phyloP scores from a whole-genome alignment of 371 early-diverging fungal species.

The Coemansia sp. region DNA sequence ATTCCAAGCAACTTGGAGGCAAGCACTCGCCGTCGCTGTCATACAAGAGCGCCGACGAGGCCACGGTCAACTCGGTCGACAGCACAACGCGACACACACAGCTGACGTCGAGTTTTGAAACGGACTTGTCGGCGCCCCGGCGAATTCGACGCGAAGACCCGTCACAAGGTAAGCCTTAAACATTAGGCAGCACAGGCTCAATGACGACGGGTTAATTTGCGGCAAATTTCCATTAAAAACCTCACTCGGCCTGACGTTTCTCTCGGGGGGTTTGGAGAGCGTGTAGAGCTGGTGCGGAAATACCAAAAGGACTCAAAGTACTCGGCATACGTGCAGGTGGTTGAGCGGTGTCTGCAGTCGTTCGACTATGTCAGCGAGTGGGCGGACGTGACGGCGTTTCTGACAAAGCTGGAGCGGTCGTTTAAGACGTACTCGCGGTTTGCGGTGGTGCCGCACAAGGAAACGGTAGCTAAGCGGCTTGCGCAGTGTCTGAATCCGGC shows the following conservation, averaged over 20 bases:
- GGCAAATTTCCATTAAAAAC: too few relatives aligned
- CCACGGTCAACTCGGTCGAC: slow-evolving; percentile 2
- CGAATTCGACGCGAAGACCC: slow-evolving; percentile 27
- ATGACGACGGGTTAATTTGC: too few relatives aligned
- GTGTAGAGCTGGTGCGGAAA: slow-evolving; percentile 22
- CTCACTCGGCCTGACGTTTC: neutral
- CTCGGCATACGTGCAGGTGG: slow-evolving; percentile 73
- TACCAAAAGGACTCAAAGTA: slow-evolving; percentile 51
- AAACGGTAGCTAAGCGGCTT: slow-evolving; percentile 89
- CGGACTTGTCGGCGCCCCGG: slow-evolving; percentile 40
- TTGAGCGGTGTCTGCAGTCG: slow-evolving; percentile 83
- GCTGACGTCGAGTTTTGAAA: slow-evolving; percentile 34
- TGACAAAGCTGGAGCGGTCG: slow-evolving; percentile 80
- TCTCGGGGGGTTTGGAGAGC: neutral
- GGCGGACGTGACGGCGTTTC: slow-evolving; percentile 93
- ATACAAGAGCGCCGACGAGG: slow-evolving; percentile 13
- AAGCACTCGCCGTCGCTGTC: slow-evolving; percentile 3
- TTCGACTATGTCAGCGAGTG: slow-evolving; percentile 94
- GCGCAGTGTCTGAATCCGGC: slow-evolving; percentile 98
- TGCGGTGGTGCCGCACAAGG: slow-evolving; percentile 78
- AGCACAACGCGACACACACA: neutral
- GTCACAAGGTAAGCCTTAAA: slow-evolving; percentile 12
- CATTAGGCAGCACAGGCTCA: too few relatives aligned
- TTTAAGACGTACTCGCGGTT: slow-evolving; percentile 80
- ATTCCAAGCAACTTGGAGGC: neutral